Conservation (phyloP, 2,329 filamentous ascomycete genomes). For the Colletotrichum spinosum region DNA sequence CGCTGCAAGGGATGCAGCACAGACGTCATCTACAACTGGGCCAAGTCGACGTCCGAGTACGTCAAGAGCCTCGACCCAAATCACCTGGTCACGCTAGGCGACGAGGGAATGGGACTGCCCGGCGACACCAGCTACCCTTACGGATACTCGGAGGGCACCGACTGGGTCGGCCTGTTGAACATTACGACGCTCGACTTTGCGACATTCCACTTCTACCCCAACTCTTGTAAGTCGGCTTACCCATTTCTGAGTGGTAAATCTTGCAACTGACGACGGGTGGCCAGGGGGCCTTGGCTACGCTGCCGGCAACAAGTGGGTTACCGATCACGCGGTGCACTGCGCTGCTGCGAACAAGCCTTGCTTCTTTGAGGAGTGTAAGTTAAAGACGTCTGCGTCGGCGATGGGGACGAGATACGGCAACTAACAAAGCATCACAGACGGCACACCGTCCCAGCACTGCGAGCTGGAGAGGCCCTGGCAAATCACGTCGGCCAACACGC, state of each 20-base stretch:
- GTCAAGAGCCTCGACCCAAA: conserved; percentile 72
- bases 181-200: conserved; percentile 64
- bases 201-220: conserved; percentile 47
- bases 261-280: no score
- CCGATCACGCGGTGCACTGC: conserved; percentile 44
- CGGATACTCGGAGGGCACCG: conserved; percentile 59
- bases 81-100: conserved; percentile 74
- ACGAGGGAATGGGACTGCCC: conserved; percentile 62
- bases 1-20: conserved; percentile 70
- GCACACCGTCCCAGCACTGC: conserved; percentile 43
- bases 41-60: conserved; percentile 66
- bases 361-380: conserved; percentile 49
- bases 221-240: conserved; percentile 41
- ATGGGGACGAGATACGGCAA: not conserved
- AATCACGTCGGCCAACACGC: conserved; percentile 44
- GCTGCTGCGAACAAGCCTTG: conserved; percentile 45
- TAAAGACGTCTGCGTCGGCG: not conserved
- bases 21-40: conserved; percentile 71
- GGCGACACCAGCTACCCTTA: conserved; percentile 67
- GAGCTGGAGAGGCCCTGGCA: conserved; percentile 63
- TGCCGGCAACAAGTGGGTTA: conserved; percentile 39
- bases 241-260: not conserved
- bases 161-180: conserved; percentile 63
- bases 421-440: conserved; percentile 37
- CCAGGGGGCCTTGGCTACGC: conserved; percentile 35